These are phyloP conservation scores for Emydomyces testavorans DNA, from an alignment of 2,329 filamentous ascomycete species.

Conservation along the genomic window DNA sequence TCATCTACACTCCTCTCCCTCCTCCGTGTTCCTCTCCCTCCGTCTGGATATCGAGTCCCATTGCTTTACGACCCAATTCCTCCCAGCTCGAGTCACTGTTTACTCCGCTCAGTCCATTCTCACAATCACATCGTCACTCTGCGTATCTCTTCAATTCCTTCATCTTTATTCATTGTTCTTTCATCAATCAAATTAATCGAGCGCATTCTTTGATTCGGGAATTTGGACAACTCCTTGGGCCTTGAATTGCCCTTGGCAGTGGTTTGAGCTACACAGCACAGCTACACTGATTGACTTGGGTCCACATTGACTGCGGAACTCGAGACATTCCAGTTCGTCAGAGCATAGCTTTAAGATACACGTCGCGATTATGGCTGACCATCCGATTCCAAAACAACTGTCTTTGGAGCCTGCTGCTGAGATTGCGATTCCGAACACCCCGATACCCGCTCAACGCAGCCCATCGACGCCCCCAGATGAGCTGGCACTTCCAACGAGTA, in stretches of 20 bases:
- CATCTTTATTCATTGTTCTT: too few species aligned
- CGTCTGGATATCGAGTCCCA: neutral
- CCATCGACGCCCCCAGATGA: constrained; percentile 30
- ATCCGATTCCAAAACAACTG: constrained; percentile 17
- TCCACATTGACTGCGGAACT: neutral
- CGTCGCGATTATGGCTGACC: constrained; percentile 1
- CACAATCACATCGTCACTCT: constrained; percentile 5
- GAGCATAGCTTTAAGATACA: neutral
- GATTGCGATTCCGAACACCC: constrained; percentile 28
- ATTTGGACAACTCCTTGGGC: neutral
- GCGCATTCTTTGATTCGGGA: neutral
- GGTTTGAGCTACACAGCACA: neutral
- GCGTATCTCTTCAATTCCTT: neutral
- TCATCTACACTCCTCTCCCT: neutral
- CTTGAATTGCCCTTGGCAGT: neutral
- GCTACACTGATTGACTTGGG: neutral
- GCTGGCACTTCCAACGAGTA: constrained; percentile 17
- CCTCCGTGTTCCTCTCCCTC: neutral
- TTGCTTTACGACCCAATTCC: neutral
- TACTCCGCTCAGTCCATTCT: neutral
- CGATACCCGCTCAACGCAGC: constrained; percentile 22
- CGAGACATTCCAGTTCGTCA: neutral
- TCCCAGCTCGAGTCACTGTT: constrained; percentile 1
- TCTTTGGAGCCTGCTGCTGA: constrained; percentile 32
- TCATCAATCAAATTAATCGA: too few species aligned